phyloP scores from a whole-genome alignment of 768 basidiomycete species.

The Termitomyces titanicus region DNA sequence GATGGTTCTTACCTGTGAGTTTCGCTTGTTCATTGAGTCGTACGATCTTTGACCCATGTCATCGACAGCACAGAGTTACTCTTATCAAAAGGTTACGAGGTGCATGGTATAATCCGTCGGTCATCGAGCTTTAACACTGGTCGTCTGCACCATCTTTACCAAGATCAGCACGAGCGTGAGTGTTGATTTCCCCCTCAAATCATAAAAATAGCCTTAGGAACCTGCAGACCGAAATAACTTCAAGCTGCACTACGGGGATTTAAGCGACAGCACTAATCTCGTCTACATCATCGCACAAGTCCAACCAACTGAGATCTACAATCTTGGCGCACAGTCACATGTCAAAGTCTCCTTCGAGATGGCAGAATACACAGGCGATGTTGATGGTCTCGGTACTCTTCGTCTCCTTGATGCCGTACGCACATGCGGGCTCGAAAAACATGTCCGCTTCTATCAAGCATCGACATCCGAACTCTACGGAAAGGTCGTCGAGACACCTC shows the following conservation, averaged over 20 bases:
- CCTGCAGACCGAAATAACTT: slow-evolving; percentile 65
- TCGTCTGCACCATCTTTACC: slow-evolving; percentile 89
- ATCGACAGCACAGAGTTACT: slow-evolving; percentile 72
- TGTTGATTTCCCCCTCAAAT: slow-evolving; percentile 8
- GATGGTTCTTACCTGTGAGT: slow-evolving; percentile 92
- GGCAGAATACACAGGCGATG: slow-evolving; percentile 98
- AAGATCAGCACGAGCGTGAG: slow-evolving; percentile 89
- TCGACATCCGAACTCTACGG: slow-evolving; percentile 97
- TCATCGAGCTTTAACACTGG: slow-evolving; percentile 98
- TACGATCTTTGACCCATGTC: slow-evolving; percentile 4
- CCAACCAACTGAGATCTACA: slow-evolving; percentile 95
- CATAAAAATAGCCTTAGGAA: slow-evolving; percentile 3
- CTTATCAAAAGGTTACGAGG: slow-evolving; percentile 84
- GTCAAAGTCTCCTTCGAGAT: slow-evolving; percentile 99
- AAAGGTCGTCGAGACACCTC: slow-evolving; percentile 93
- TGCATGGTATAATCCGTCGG: slow-evolving; percentile 94
- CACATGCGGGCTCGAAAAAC: slow-evolving; percentile 90
- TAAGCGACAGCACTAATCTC: slow-evolving; percentile 95
- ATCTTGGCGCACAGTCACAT: slow-evolving; percentile 95
- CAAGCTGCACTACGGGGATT: slow-evolving; percentile 87
- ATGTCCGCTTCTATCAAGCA: slow-evolving; percentile 95
- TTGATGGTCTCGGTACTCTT: slow-evolving; percentile 92
- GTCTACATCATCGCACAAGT: slow-evolving; percentile 95
- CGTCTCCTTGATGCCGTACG: slow-evolving; percentile 95
- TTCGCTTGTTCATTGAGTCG: slow-evolving; percentile 3